phyloP scores from a whole-genome alignment of 495 filamentous ascomycete species.

The Neurospora sp. region DNA sequence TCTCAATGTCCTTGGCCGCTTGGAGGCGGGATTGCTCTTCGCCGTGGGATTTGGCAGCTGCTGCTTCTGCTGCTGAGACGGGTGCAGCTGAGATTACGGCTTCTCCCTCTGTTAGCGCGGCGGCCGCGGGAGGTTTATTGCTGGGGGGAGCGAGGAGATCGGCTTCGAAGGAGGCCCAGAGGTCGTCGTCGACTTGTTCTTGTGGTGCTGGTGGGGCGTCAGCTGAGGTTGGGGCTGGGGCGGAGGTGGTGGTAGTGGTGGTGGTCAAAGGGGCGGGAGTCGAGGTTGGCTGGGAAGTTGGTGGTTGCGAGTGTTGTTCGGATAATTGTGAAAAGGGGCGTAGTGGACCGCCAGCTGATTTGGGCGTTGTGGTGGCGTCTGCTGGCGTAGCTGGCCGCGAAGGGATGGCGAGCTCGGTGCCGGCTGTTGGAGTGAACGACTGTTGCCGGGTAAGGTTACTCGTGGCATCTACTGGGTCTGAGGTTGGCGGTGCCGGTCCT shows the following conservation, averaged over 20 bases:
- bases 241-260: neutral
- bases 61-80: conserved; percentile 59
- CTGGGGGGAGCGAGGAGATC: conserved; percentile 48
- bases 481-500: conserved; percentile 9
- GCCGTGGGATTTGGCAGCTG: conserved; percentile 53
- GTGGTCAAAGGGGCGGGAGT: no score
- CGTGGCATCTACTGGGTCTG: neutral
- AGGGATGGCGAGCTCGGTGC: conserved; percentile 45
- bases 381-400: conserved; percentile 44
- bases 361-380: conserved; percentile 18
- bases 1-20: conserved; percentile 45
- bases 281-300: neutral
- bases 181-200: conserved; percentile 57
- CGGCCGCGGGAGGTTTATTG: conserved; percentile 3
- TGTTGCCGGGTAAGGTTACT: conserved; percentile 20
- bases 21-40: conserved; percentile 48
- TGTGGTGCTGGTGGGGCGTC: conserved; percentile 2
- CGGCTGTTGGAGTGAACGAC: conserved; percentile 30
- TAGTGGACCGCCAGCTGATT: neutral
- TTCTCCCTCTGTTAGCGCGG: conserved; percentile 16
- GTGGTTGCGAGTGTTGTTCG: neutral
- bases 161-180: conserved; percentile 87
- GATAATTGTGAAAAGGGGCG: neutral
- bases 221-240: conserved; percentile 5
- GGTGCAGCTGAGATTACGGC: conserved; percentile 63